Evolutionary conservation across 371 early-diverging fungal species (phyloP).

Genomic region (Saksenaea oblongispora): DNA sequence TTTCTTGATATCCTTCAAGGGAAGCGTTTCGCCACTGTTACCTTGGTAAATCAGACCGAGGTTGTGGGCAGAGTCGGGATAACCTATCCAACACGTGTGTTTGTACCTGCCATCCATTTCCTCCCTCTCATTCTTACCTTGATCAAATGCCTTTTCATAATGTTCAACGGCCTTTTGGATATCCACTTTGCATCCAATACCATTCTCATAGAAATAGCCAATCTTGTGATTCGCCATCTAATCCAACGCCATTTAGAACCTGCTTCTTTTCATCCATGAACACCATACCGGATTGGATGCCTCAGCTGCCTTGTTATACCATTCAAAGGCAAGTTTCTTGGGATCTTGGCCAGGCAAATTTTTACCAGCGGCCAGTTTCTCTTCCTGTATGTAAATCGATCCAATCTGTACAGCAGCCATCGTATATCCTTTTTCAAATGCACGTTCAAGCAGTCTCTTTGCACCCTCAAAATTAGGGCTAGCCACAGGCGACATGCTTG

Average conservation of each 20-base stretch:
- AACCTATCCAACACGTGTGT: constrained; percentile 31
- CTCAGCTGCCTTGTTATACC: constrained; percentile 57
- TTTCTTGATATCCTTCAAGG: constrained; percentile 47
- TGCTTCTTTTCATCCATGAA: neutral
- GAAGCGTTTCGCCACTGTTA: constrained; percentile 32
- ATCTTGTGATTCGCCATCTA: constrained; percentile 65
- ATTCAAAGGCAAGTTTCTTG: constrained; percentile 49
- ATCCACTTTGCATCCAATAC: constrained; percentile 44
- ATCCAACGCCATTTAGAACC: neutral
- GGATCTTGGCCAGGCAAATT: constrained; percentile 56
- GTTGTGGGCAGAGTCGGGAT: constrained; percentile 64
- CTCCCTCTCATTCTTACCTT: constrained; percentile 33
- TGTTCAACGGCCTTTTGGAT: constrained; percentile 49
- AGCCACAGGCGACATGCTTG: constrained; percentile 52
- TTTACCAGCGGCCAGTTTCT: constrained; percentile 51
- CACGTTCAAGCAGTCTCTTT: constrained; percentile 51
- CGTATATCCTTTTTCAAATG: constrained; percentile 53
- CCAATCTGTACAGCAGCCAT: constrained; percentile 67
- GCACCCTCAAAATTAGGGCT: constrained; percentile 62
- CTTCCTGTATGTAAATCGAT: constrained; percentile 58
- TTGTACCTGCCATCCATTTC: neutral
- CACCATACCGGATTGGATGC: constrained; percentile 52
- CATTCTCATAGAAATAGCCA: constrained; percentile 55
- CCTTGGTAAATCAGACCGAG: constrained; percentile 62
- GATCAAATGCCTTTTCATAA: constrained; percentile 52